Evolutionary conservation across 352 stramenopile species (phyloP).

Genomic region (Peronospora farinosa): DNA sequence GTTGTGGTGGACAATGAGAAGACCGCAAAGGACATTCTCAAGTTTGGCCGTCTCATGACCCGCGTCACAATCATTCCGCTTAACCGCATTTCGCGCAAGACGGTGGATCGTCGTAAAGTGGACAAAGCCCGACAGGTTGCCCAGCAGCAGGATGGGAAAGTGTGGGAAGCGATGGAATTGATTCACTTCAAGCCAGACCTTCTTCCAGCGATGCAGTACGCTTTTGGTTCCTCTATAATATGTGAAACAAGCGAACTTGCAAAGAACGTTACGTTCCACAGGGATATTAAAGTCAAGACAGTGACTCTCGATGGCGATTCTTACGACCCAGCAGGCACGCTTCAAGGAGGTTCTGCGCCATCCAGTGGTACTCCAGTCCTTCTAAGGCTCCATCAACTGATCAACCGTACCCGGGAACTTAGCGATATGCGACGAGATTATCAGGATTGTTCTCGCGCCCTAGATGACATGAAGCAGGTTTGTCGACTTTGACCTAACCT

Average conservation of each 20-base stretch:
- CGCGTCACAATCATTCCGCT: constrained; percentile 98
- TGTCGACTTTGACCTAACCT: neutral
- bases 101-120: constrained; percentile 67
- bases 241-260: constrained; percentile 92
- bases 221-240: constrained; percentile 97
- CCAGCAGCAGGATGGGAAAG: constrained; percentile 82
- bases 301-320: constrained; percentile 98
- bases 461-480: constrained; percentile 71
- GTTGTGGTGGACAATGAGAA: constrained; percentile 98
- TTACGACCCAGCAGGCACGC: constrained; percentile 96
- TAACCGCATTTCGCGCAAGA: constrained; percentile 92
- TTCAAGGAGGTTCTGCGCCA: constrained; percentile 87
- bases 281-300: constrained; percentile 92
- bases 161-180: constrained; percentile 92
- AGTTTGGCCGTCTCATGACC: constrained; percentile 93
- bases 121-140: constrained; percentile 82
- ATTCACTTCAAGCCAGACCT: constrained; percentile 96
- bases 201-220: constrained; percentile 93
- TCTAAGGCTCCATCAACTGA: constrained; percentile 74
- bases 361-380: constrained; percentile 70
- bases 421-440: constrained; percentile 65
- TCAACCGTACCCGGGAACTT: constrained; percentile 60
- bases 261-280: constrained; percentile 82
- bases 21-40: constrained; percentile 96
- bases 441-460: constrained; percentile 44